These are phyloP conservation scores for Tylopilus sp. DNA, from an alignment of 1,284 basidiomycete genomes.

Conservation along the genomic window DNA sequence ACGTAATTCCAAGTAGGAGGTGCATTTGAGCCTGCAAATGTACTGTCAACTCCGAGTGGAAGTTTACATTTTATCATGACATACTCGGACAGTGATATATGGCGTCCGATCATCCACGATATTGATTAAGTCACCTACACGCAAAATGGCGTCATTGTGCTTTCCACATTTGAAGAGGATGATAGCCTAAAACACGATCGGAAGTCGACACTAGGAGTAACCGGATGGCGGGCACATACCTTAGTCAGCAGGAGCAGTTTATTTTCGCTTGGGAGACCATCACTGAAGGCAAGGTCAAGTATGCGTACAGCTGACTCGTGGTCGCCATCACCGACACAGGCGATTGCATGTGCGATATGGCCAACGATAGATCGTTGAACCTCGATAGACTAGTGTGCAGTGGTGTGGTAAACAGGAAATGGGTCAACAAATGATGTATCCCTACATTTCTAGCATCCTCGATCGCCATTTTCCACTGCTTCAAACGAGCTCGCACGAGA, in stretches of 20 bases:
- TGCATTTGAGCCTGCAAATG: constrained; percentile 3
- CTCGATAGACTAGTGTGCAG: constrained; percentile 9
- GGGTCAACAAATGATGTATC: not conserved
- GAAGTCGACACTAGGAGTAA: too few species aligned
- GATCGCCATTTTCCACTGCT: not conserved
- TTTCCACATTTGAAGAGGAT: too few species aligned
- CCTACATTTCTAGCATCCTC: constrained; percentile 5
- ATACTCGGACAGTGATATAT: constrained; percentile 2
- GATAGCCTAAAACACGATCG: too few species aligned
- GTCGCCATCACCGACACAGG: not conserved
- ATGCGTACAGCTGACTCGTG: not conserved
- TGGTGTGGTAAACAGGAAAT: too few species aligned
- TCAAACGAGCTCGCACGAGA: not conserved
- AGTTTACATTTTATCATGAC: not conserved
- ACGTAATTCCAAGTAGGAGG: not conserved
- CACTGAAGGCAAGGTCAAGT: constrained; percentile 13
- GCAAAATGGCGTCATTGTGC: too few species aligned
- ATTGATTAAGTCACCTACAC: constrained; percentile 2
- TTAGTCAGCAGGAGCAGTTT: too few species aligned
- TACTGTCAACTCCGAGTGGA: too few species aligned
- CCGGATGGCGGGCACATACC: too few species aligned
- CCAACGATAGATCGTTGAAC: not conserved
- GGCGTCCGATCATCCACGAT: not conserved
- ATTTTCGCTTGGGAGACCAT: too few species aligned
- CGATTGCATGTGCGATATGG: constrained; percentile 5